Evolutionary conservation across 192 early-diverging fungal genomes (phyloP).

Genomic region (Coemansia sp.): DNA sequence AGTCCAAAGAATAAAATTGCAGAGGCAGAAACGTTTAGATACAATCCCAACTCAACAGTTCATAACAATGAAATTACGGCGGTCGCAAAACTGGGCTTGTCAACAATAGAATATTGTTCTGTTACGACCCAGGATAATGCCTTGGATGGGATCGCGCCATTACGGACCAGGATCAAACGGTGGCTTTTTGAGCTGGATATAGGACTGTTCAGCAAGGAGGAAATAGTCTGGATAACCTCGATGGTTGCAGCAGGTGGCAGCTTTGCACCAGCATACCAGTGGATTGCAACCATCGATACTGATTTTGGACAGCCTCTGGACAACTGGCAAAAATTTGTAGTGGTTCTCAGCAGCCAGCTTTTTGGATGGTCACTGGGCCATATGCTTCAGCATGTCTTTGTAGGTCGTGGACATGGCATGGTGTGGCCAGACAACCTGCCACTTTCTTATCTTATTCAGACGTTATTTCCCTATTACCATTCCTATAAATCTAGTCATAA

Average conservation of each 20-base stretch:
- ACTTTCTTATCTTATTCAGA: conserved; percentile 39
- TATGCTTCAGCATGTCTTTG: conserved; percentile 37
- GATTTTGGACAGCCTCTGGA: conserved; percentile 37
- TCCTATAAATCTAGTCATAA: not conserved
- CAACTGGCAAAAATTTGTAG: conserved; percentile 34
- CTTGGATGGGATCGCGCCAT: not conserved
- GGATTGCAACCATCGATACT: conserved; percentile 43
- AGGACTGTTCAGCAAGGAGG: conserved; percentile 22
- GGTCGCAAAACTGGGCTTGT: not conserved
- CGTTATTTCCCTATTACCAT: conserved; percentile 15
- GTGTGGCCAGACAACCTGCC: conserved; percentile 46
- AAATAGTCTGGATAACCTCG: conserved; percentile 47
- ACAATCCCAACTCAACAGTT: no score
- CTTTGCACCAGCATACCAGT: conserved; percentile 50
- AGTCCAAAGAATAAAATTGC: not conserved
- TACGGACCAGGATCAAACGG: conserved; percentile 1
- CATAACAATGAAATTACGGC: no score
- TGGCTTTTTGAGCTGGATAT: conserved; percentile 6
- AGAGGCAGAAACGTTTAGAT: not conserved
- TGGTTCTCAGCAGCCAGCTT: conserved; percentile 39
- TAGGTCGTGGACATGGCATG: conserved; percentile 27
- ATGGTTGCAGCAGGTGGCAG: conserved; percentile 49
- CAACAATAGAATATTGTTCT: not conserved
- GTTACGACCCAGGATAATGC: not conserved
- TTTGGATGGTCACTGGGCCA: conserved; percentile 48